Base-by-base conservation (phyloP, 352 stramenopile genomes). In the Phytophthora pisi region DNA sequence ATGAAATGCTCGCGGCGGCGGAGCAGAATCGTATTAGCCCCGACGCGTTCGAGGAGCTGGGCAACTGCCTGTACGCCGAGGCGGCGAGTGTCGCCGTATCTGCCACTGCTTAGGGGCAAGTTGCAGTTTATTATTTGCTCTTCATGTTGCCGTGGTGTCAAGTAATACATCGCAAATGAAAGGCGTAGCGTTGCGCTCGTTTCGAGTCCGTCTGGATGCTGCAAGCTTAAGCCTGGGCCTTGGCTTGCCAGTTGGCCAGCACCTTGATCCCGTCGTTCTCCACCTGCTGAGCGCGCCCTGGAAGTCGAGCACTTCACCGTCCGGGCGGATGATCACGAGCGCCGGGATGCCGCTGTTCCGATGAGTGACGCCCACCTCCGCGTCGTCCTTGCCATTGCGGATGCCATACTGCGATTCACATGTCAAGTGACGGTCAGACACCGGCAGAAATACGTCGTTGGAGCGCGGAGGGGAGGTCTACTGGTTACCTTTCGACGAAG, bases 261-360 rank as follows among this genome's bases (percentile, higher is more conserved):
- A 78, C 74, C 50, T 73, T 67, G 31, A 71, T 58, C 18, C 77
- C 77, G 28, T 87, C 71, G n/a, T 68, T 64, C 49, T 91, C 74
- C 40, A 93, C 56, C 52, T 81, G 81, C 42, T 84, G 70, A 1
- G 54, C 83, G 54, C 83, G 46, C 81, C 86, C 40, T 89, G 60
- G 45, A 84, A 73, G 59, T 90, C 82, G 15, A 93, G 62, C 34
- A 92, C 59, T 23, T 84, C 67, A 24, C 86, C 86, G 45, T 82
- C 70, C 2, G 61, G 43, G 11, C 77, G 54, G 24, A 94, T 77
- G 46, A 94, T 59, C 46, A 92, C 78, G 36, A 94, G 68, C 54
- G 77, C 89, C 23, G 86, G 86, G 54, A 94, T 88, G 31, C 86
- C 86, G 47, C 77, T 75, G 57, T 86, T 78, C 31, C 84, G 84